Evolutionary conservation across 2,329 filamentous ascomycete genomes (phyloP).

Genomic region (Metarhizium humberi): DNA sequence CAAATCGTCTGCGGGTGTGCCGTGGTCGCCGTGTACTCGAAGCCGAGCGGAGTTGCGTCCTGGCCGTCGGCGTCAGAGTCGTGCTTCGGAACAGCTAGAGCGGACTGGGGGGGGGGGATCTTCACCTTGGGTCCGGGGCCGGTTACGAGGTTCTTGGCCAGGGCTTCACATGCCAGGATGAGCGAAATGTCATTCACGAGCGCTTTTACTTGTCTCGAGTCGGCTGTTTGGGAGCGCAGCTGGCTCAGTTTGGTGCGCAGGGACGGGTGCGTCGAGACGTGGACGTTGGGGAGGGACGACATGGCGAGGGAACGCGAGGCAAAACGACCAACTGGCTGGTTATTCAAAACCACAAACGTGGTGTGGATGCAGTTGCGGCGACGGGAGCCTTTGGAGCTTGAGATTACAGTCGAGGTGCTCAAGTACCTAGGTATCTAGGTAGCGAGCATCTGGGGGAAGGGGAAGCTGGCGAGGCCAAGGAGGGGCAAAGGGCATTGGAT

Average conservation of each 20-base stretch:
- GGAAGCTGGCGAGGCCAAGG: constrained; percentile 13
- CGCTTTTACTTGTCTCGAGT: constrained; percentile 65
- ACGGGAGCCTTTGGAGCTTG: neutral
- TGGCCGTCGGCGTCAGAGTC: constrained; percentile 22
- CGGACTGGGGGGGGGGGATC: neutral
- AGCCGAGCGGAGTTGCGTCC: constrained; percentile 72
- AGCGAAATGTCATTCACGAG: constrained; percentile 80
- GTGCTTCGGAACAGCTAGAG: neutral
- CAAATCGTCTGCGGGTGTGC: constrained; percentile 60
- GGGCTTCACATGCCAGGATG: constrained; percentile 74
- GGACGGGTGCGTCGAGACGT: constrained; percentile 80
- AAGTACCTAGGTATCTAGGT: too few relatives aligned
- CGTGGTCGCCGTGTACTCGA: constrained; percentile 57
- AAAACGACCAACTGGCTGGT: too few relatives aligned
- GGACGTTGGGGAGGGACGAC: constrained; percentile 49
- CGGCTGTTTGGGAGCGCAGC: constrained; percentile 64
- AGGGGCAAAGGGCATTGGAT: neutral
- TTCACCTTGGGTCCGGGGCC: constrained; percentile 54
- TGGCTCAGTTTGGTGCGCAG: constrained; percentile 82
- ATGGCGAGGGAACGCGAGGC: constrained; percentile 13
- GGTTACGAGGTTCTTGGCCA: constrained; percentile 52
- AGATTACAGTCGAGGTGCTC: too few relatives aligned
- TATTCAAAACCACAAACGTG: neutral
- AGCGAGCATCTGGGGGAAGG: neutral
- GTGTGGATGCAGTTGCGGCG: neutral